phyloP scores from a whole-genome alignment of 2,329 filamentous ascomycete species.

The Venturia asperata region DNA sequence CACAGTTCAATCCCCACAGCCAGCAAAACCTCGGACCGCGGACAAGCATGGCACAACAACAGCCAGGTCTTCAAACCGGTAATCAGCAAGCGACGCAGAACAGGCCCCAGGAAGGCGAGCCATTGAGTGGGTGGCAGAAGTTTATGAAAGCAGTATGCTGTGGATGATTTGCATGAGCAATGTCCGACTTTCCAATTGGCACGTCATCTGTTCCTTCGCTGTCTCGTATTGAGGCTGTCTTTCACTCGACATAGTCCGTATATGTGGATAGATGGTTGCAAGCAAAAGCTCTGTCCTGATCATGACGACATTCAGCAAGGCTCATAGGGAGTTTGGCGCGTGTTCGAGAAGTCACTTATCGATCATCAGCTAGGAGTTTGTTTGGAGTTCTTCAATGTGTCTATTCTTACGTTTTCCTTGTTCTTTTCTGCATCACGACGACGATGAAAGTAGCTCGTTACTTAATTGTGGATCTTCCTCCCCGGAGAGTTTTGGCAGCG shows the following conservation, averaged over 20 bases:
- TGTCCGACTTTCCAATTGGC: background rate
- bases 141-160: conserved; percentile 90
- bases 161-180: conserved; percentile 41
- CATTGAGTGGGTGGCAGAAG: conserved; percentile 81
- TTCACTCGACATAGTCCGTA: background rate
- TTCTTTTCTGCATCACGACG: conserved; percentile 10
- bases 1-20: conserved; percentile 86
- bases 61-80: conserved; percentile 6
- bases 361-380: conserved; percentile 7
- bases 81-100: conserved; percentile 44
- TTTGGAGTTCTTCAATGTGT: background rate
- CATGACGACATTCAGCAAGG: background rate
- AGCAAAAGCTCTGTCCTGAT: conserved; percentile 6
- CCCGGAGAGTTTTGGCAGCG: background rate
- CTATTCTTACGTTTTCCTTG: conserved; percentile 10
- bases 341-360: background rate
- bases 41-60: conserved; percentile 23
- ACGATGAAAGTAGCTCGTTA: background rate
- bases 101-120: conserved; percentile 56
- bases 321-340: background rate
- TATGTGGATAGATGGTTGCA: background rate
- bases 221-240: background rate
- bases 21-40: conserved; percentile 65
- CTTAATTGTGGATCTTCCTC: background rate
- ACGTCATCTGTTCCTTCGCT: background rate